Base-by-base conservation (phyloP, 768 basidiomycete species). In the Termitomyces sp. region DNA sequence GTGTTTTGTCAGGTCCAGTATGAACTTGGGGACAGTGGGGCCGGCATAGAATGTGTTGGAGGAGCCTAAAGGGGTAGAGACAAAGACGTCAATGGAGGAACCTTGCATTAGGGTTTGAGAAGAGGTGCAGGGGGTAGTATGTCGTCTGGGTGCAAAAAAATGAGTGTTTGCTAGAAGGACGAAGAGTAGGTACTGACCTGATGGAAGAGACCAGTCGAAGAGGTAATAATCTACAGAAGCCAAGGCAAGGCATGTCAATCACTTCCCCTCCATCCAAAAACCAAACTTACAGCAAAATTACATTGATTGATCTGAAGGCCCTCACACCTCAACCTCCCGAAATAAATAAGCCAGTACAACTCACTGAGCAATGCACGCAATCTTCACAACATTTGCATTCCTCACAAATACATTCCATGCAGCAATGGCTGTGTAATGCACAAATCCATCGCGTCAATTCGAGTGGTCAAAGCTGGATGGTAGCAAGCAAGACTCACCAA, bases 401-500 rank as follows among this genome's bases (percentile, higher is more conserved):
- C 83, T 74, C 6, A 85, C 76, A 58, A 86, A 81, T 5, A 84
- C 78, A 63, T 85, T 84, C 82, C 83, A 86, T 9, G 81, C 72
- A 3, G 80, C 81, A 49, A 86, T 82, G 17, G 82, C 83, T 76
- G 62, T 25, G 31, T 9, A n/a, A n/a, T n/a, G n/a, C n/a, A 59
- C 59, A 27, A 62, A 47, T 21, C 2, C n/a, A 19, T 48, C 10
- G 16, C 5, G 35, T 21, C 19, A 57, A n/a, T n/a, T n/a, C n/a
- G n/a, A n/a, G n/a, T n/a, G n/a, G n/a, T n/a, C n/a, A n/a, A n/a
- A n/a, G n/a, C n/a, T n/a, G n/a, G n/a, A n/a, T n/a, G n/a, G n/a
- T n/a, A n/a, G 29, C 14, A 16, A 37, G 44, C n/a, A 29, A 42
- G 11, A 6, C 49, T 29, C 37, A 75, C 75, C 74, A 4, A 82